A percentile compares a stretch with the other conserved stretches of the same genome.
phyloP scores from a whole-genome alignment of 441 rosid species.

The Biscutella laevigata region DNA sequence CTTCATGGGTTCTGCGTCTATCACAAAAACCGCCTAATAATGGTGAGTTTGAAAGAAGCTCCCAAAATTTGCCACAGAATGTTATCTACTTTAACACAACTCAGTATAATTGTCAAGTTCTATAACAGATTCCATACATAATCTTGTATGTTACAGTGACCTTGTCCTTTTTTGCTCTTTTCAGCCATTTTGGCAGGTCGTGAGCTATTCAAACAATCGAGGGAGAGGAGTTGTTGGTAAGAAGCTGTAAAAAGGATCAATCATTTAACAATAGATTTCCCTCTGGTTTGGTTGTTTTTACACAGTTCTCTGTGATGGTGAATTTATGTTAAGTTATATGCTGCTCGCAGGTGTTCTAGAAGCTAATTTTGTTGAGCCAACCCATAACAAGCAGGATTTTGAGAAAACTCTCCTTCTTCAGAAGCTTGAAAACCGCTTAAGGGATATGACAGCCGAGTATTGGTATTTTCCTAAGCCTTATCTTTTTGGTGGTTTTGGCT shows the following conservation, averaged over 20 bases:
- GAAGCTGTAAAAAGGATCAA: constrained; percentile 27
- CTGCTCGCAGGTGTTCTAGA: constrained; percentile 66
- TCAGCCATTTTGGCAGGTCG: constrained; percentile 91
- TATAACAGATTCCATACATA: neutral
- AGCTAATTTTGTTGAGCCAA: constrained; percentile 91
- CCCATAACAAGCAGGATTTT: constrained; percentile 95
- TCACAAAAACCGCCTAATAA: constrained; percentile 85
- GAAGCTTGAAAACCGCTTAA: constrained; percentile 85
- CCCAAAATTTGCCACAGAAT: neutral
- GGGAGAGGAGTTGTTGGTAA: constrained; percentile 97
- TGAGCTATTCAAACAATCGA: constrained; percentile 37
- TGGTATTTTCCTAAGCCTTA: constrained; percentile 40
- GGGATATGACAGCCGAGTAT: constrained; percentile 86
- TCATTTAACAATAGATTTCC: constrained; percentile 8
- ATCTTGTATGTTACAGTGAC: constrained; percentile 5
- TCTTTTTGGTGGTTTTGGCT: neutral
- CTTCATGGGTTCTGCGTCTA: constrained; percentile 82
- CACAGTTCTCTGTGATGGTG: constrained; percentile 8
- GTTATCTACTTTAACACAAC: neutral
- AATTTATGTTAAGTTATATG: constrained; percentile 13
- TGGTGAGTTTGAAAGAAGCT: constrained; percentile 35
- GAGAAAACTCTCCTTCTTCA: constrained; percentile 94
- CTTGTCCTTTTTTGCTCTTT: constrained; percentile 12
- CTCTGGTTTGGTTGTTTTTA: constrained; percentile 7
- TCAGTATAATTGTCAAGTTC: constrained; percentile 5